Base-by-base conservation (phyloP, 1,284 basidiomycete species). In the Amylostereum chailletii region DNA sequence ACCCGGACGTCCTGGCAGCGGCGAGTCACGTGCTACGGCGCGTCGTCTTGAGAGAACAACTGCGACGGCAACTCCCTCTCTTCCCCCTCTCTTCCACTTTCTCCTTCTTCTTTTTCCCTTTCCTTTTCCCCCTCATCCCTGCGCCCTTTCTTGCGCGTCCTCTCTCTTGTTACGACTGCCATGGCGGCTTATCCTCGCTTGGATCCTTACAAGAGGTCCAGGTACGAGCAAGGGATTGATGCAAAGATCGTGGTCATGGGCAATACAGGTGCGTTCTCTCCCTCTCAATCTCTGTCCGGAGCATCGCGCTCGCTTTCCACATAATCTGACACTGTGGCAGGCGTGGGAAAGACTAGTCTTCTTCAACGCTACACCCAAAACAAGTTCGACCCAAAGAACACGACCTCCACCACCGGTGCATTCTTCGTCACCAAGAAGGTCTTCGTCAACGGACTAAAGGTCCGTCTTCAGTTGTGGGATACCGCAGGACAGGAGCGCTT, bases 401-500 rank as follows among this genome's bases (percentile, higher is more conserved):
- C 87, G 51, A 87, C 88, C 27, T 90, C 93, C 36, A 97, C 95
- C 46, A 94, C 94, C 60, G 94, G 94, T 51, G 93, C 94, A 46
- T 90, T 91, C 63, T 94, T 98, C 66, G 84, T 94, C 57, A 91
- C 92, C 48, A 94, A 97, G 76, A 96, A 96, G 71, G 83, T 94
- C 40, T 79, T 83, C 58, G 81, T 97, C 57, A 81, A 92, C 56
- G 92, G 90, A 42, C 76, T 90, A 57, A 89, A 90, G 63, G 92
- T 98, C 19, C 83, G 92, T 47, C 70, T 89, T 49, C 86, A 89
- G 65, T 71, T 89, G 52, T 97, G 94, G 94, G 94, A 98, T 65
- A 96, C 94, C 48, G 94, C 94, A 40, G 94, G 94, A n/a, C 94
- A 97, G 74, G 94, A 98, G 73, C 75, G 93, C 46, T 97, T 96